phyloP scores from a whole-genome alignment of 768 basidiomycete species.

The Panus rudis region DNA sequence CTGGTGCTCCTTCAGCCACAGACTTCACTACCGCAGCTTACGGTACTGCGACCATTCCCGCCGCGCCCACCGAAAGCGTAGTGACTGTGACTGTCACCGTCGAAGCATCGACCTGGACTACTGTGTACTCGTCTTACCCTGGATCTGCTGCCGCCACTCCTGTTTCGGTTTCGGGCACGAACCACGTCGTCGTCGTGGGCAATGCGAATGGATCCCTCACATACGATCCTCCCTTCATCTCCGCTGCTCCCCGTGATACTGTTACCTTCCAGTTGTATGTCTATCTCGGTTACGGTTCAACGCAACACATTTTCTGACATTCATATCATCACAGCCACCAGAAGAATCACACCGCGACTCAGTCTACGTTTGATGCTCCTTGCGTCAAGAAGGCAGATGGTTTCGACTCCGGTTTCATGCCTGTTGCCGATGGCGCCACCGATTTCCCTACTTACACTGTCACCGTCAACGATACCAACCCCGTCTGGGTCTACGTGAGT shows the following conservation, averaged over 20 bases:
- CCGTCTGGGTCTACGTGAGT: constrained; percentile 51
- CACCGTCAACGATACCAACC: constrained; percentile 51
- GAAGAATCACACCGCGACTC: constrained; percentile 65
- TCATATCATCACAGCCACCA: constrained; percentile 39
- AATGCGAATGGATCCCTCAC: constrained; percentile 35
- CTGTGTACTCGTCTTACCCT: constrained; percentile 50
- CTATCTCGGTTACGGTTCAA: neutral
- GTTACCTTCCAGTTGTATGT: constrained; percentile 57
- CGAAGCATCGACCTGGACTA: constrained; percentile 40
- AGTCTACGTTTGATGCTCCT: constrained; percentile 54
- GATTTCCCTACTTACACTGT: constrained; percentile 49
- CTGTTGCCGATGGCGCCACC: constrained; percentile 36
- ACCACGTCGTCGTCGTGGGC: constrained; percentile 51
- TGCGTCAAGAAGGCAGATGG: constrained; percentile 37
- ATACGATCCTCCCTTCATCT: constrained; percentile 44
- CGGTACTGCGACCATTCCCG: constrained; percentile 44
- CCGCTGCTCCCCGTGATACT: constrained; percentile 38
- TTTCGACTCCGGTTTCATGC: constrained; percentile 51
- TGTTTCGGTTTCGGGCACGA: constrained; percentile 35
- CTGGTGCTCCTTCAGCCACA: constrained; percentile 16
- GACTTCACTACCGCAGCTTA: constrained; percentile 36
- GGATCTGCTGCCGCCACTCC: constrained; percentile 50
- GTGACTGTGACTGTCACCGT: constrained; percentile 41
- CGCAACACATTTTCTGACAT: constrained; percentile 3
- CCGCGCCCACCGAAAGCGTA: constrained; percentile 33